Evolutionary conservation across 2,329 filamentous ascomycete genomes (phyloP), one percentile per base, ranked within the genome.

Genomic region (Beauveria sp.): DNA sequence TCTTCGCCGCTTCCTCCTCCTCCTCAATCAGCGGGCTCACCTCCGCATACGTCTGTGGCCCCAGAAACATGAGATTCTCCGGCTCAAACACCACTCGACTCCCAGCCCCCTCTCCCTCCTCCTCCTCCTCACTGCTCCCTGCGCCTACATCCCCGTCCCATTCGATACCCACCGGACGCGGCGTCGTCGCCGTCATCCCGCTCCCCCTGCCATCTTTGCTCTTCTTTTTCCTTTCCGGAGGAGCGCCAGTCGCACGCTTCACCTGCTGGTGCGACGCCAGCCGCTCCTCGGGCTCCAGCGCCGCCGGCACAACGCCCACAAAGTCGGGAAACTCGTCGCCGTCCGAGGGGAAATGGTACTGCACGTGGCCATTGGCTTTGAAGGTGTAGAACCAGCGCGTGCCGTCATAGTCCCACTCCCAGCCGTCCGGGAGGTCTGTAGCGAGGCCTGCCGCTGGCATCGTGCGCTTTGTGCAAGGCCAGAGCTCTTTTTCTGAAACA

Each of bases 251-350:
- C 61, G 73, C 71, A 46, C 77, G 74, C 59, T 73, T 77, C 30
- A 78, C 63, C 68, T 83, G 78, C 65, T 79, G 78, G 65, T 82
- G 79, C 65, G 79, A 81, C 65, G 79, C 79, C 20, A 82, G 75
- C 57, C 72, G 75, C 66, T 83, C 81, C 65, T 83, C 80, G n/a
- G 81, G 81, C 0, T 77, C 74, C 1, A 83, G 72, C 2, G 75
- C 73, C 1, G 68, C 70, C 0, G 76, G 73, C 12, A 72, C 67
- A 20, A 72, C 71, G 61, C 77, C 75, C 63, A 81, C 67, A 65
- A 76, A 81, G 66, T 82, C 79, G 52, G 82, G 81, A 58, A 81
- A 86, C 71, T 85, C 83, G 66, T 86, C 83, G 64, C 82, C 83
- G 5, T 79, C 77, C 49, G 76, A 76, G 6, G 83, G 83, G 64